Conservation (phyloP, 2,329 filamentous ascomycete genomes). For the Talaromyces sp. region DNA sequence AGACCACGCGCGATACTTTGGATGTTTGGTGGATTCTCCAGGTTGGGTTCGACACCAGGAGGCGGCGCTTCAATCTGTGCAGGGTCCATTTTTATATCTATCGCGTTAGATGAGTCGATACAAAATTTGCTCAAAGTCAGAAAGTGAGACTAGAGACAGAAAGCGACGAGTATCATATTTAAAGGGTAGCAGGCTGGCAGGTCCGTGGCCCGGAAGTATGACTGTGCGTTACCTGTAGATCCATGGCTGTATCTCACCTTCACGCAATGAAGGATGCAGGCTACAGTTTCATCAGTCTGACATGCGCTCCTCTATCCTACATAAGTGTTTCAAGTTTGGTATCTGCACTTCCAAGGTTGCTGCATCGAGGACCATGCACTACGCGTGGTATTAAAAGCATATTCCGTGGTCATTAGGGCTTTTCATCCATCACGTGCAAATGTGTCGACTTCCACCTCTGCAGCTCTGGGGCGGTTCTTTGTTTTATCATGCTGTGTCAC, state of each 20-base stretch:
- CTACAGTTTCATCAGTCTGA: too few relatives aligned
- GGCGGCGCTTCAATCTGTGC: neutral
- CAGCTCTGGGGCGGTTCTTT: too few relatives aligned
- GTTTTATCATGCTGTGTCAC: neutral
- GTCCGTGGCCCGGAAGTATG: neutral
- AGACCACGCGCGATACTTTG: neutral
- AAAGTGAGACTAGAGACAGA: neutral
- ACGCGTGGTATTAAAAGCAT: neutral
- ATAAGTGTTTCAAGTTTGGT: too few relatives aligned
- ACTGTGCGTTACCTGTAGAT: too few relatives aligned
- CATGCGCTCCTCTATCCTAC: too few relatives aligned
- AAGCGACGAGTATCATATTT: neutral
- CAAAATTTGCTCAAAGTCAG: neutral
- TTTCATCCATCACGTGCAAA: neutral
- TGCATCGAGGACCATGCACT: too few relatives aligned
- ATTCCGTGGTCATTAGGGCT: neutral
- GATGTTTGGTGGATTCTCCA: neutral
- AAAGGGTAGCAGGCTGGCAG: neutral
- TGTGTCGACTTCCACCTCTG: too few relatives aligned
- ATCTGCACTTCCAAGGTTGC: too few relatives aligned
- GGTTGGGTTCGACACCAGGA: neutral
- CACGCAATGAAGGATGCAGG: too few relatives aligned
- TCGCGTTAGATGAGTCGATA: neutral
- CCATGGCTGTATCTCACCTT: too few relatives aligned
- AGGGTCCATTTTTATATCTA: neutral